Conservation (phyloP, 169 alveolate species). For the Plasmodium gaboni region DNA sequence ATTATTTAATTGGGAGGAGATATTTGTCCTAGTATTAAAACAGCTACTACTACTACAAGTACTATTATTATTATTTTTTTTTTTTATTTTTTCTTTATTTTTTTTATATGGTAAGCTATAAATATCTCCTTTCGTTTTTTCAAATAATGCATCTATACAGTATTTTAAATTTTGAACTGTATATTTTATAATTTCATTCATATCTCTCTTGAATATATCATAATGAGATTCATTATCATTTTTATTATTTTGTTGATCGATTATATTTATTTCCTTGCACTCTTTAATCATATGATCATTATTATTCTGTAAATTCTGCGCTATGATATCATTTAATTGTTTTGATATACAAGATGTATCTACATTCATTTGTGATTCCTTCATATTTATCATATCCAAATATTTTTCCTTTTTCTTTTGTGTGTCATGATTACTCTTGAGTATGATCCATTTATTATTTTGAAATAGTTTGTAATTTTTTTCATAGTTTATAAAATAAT, state of each 20-base stretch:
- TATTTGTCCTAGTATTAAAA: neutral
- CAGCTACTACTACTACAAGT: neutral
- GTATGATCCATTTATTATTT: constrained; percentile 15
- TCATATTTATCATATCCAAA: neutral
- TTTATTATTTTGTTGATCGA: neutral
- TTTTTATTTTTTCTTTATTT: neutral
- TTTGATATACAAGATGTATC: too few relatives aligned
- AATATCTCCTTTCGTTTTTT: constrained; percentile 63
- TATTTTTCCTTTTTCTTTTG: neutral
- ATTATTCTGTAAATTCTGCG: neutral
- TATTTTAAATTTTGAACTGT: constrained; percentile 44
- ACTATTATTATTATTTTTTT: neutral
- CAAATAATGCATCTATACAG: constrained; percentile 40
- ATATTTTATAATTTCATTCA: constrained; percentile 21
- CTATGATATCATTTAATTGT: too few relatives aligned
- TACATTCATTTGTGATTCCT: neutral
- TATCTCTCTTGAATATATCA: constrained; percentile 8
- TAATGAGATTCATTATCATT: neutral
- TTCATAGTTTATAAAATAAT: constrained; percentile 7
- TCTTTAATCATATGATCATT: neutral
- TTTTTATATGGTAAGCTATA: constrained; percentile 22
- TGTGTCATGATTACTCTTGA: neutral
- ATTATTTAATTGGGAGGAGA: too few relatives aligned
- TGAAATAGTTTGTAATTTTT: constrained; percentile 12
- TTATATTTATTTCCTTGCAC: neutral